A percentile compares a stretch with the other conserved stretches of the same genome.
Conservation (phyloP, 169 alveolate genomes). For the Theileria annulata region DNA sequence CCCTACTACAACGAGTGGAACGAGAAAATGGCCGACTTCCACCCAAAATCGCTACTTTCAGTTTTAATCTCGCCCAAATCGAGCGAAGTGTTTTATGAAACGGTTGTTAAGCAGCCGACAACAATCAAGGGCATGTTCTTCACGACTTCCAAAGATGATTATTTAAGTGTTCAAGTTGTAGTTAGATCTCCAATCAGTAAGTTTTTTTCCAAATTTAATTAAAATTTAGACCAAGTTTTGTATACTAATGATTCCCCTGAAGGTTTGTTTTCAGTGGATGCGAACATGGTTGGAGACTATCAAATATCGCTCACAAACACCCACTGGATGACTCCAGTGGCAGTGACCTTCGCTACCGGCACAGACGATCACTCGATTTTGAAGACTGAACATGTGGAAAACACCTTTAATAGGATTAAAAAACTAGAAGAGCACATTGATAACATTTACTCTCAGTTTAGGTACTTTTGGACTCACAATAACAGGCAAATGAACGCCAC, state of each 20-base stretch:
- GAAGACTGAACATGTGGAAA: constrained; percentile 50
- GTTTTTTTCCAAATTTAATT: background rate
- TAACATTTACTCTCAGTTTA: constrained; percentile 62
- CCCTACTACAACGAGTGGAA: constrained; percentile 61
- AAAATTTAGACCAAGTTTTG: constrained; percentile 37
- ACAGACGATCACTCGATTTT: constrained; percentile 67
- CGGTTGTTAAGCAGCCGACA: constrained; percentile 40
- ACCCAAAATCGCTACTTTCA: constrained; percentile 51
- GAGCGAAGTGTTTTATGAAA: constrained; percentile 53
- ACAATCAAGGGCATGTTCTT: constrained; percentile 63
- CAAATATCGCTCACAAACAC: constrained; percentile 51
- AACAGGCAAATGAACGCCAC: constrained; percentile 63
- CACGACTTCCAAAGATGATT: constrained; percentile 54
- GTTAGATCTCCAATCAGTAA: constrained; percentile 62
- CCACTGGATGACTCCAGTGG: constrained; percentile 63
- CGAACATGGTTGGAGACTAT: constrained; percentile 53
- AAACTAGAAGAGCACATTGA: constrained; percentile 54
- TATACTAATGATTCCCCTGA: constrained; percentile 48
- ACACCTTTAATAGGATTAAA: constrained; percentile 42
- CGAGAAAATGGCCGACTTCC: constrained; percentile 63
- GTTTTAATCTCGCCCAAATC: constrained; percentile 45
- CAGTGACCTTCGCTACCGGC: constrained; percentile 59
- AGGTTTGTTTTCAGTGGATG: constrained; percentile 61
- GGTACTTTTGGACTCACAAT: constrained; percentile 65
- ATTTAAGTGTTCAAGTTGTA: constrained; percentile 27